Evolutionary conservation across 2,329 filamentous ascomycete species (phyloP).

Genomic region (Colletotrichum lentis): DNA sequence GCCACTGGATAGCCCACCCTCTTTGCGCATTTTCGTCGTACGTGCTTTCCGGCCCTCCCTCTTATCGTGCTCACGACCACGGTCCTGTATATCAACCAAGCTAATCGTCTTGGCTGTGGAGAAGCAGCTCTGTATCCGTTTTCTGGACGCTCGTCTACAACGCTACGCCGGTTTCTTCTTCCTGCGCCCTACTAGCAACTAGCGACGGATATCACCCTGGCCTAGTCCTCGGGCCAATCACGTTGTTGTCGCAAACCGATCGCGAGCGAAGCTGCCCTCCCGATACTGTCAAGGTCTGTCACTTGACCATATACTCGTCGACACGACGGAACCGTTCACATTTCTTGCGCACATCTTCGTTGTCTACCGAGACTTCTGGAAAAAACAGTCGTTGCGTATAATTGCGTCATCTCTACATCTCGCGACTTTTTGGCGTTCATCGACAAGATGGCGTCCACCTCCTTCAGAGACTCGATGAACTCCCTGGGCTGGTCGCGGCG

Average conservation of each 20-base stretch:
- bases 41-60: conserved; percentile 8
- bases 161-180: conserved; percentile 22
- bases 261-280: conserved; percentile 1
- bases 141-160: conserved; percentile 21
- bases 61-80: not conserved
- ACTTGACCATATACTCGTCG: conserved; percentile 22
- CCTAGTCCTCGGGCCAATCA: conserved; percentile 21
- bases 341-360: conserved; percentile 4
- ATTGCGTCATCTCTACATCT: conserved; percentile 21
- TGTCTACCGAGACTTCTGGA: not conserved
- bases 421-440: not conserved
- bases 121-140: conserved; percentile 9
- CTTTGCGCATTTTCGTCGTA: conserved; percentile 9
- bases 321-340: not conserved
- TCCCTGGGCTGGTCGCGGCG: conserved; percentile 93
- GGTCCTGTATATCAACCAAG: conserved; percentile 25
- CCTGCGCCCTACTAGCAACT: conserved; percentile 14
- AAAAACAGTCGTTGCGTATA: not conserved
- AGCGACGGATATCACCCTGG: conserved; percentile 24
- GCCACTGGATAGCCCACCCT: conserved; percentile 17
- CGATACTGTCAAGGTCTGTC: conserved; percentile 16
- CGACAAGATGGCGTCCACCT: conserved; percentile 78
- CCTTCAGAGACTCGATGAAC: conserved; percentile 94
- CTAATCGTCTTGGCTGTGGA: conserved; percentile 22
- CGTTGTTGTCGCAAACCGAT: conserved; percentile 5